phyloP scores from a whole-genome alignment of 2,329 filamentous ascomycete genomes.

The Cercospora zeae-maydis region DNA sequence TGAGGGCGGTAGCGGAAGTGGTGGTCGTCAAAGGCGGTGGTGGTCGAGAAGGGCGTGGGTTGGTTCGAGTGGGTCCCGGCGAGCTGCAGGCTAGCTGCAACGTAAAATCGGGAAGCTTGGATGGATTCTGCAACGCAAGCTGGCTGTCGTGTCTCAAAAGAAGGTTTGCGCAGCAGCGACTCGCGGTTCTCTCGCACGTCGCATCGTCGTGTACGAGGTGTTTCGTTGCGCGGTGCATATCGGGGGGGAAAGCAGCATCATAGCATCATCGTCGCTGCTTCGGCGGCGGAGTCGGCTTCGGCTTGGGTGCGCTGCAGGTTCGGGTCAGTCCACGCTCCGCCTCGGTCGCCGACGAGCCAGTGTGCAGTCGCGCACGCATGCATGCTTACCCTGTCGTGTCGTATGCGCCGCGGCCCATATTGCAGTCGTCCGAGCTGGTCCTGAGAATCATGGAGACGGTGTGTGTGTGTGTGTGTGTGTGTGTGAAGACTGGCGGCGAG shows the following conservation, averaged over 20 bases:
- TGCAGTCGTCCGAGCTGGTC: slow-evolving; percentile 37
- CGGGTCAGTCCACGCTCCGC: slow-evolving; percentile 11
- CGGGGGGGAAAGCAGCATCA: not conserved
- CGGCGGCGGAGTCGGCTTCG: slow-evolving; percentile 40
- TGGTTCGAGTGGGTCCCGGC: slow-evolving; percentile 3
- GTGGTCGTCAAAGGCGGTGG: slow-evolving; percentile 6
- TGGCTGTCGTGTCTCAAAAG: not conserved
- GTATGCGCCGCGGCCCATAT: slow-evolving; percentile 50
- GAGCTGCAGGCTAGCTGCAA: slow-evolving; percentile 16
- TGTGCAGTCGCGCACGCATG: not conserved
- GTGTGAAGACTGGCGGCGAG: not conserved
- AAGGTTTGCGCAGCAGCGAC: slow-evolving; percentile 13
- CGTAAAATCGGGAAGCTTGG: slow-evolving; percentile 11
- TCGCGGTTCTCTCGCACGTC: not conserved
- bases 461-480: slow-evolving; percentile 17
- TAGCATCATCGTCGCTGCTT: slow-evolving; percentile 28
- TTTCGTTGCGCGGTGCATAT: slow-evolving; percentile 2
- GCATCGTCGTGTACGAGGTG: not conserved
- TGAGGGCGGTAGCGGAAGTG: slow-evolving; percentile 2
- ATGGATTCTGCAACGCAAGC: not conserved
- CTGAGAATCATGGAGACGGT: slow-evolving; percentile 41
- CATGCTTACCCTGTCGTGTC: slow-evolving; percentile 44
- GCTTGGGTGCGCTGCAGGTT: slow-evolving; percentile 40
- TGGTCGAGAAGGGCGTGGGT: slow-evolving; percentile 5
- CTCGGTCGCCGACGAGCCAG: not conserved